These are phyloP conservation scores for Aspergillus quadricinctus DNA, from an alignment of 2,329 filamentous ascomycete genomes.

Conservation along the genomic window DNA sequence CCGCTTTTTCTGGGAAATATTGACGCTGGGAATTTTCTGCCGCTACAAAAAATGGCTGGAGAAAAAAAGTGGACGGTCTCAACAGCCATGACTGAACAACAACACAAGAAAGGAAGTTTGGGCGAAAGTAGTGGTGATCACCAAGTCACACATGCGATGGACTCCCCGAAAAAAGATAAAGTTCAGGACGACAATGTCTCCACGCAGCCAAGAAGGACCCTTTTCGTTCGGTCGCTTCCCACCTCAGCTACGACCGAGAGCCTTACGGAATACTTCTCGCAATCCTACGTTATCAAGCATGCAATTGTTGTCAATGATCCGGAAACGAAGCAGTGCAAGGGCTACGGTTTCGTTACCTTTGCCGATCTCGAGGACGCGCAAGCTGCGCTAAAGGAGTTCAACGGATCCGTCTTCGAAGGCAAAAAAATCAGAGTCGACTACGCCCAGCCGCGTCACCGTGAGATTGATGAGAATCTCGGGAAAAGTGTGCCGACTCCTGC, in stretches of 20 bases:
- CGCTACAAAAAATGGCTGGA: slow-evolving; percentile 17
- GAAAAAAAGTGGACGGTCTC: slow-evolving; percentile 11
- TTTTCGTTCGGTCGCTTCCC: slow-evolving; percentile 88
- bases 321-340: slow-evolving; percentile 78
- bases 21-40: slow-evolving; percentile 27
- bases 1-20: slow-evolving; percentile 11
- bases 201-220: slow-evolving; percentile 53
- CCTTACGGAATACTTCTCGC: slow-evolving; percentile 84
- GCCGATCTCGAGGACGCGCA: slow-evolving; percentile 87
- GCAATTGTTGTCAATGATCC: slow-evolving; percentile 87
- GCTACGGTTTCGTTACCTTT: slow-evolving; percentile 96
- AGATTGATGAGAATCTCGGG: slow-evolving; percentile 49
- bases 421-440: slow-evolving; percentile 81
- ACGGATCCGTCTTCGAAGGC: slow-evolving; percentile 73
- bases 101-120: slow-evolving; percentile 2
- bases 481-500: slow-evolving; percentile 37
- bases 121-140: slow-evolving; percentile 8
- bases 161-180: slow-evolving; percentile 18
- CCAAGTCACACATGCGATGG: slow-evolving; percentile 16
- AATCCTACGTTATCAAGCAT: slow-evolving; percentile 92
- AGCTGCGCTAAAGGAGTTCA: slow-evolving; percentile 73
- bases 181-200: slow-evolving; percentile 18
- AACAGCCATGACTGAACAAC: slow-evolving; percentile 21
- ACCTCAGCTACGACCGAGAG: slow-evolving; percentile 72
- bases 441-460: slow-evolving; percentile 77